phyloP scores from a whole-genome alignment of 1,284 basidiomycete species.

The Melampsora americana region DNA sequence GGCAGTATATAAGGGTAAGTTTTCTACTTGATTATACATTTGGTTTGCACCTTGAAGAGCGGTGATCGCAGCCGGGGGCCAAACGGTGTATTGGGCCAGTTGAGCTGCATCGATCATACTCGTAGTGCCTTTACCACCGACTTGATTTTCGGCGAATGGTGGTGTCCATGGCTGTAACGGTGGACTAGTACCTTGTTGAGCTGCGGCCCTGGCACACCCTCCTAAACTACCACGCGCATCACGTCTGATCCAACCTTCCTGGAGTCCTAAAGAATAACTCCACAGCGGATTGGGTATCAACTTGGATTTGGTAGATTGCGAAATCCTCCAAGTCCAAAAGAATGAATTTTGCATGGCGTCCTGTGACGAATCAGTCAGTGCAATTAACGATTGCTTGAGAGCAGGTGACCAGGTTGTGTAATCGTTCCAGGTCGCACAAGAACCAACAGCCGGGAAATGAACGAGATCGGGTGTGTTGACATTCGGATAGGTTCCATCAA shows the following conservation, averaged over 20 bases:
- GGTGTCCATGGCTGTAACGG: conserved; percentile 24
- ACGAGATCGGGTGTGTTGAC: conserved; percentile 11
- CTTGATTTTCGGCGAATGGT: conserved; percentile 21
- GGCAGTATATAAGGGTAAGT: conserved; percentile 60
- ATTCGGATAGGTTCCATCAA: conserved; percentile 44
- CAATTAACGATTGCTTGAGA: conserved; percentile 46
- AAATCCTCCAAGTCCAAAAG: conserved; percentile 49
- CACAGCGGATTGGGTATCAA: conserved; percentile 47
- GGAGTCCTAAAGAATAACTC: conserved; percentile 46
- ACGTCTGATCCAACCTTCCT: conserved; percentile 47
- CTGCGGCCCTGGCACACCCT: conserved; percentile 10
- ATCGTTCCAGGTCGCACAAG: conserved; percentile 49
- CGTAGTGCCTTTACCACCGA: conserved; percentile 8
- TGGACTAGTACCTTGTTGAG: conserved; percentile 24
- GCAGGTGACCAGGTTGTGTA: conserved; percentile 43
- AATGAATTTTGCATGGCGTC: conserved; percentile 50
- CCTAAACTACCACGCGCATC: conserved; percentile 35
- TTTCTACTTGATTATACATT: conserved; percentile 49
- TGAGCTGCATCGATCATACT: conserved; percentile 24
- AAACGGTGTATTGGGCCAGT: conserved; percentile 17
- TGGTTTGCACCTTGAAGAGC: conserved; percentile 15
- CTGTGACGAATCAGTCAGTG: conserved; percentile 48
- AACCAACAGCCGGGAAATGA: conserved; percentile 37
- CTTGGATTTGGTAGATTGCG: conserved; percentile 46
- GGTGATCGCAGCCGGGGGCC: conserved; percentile 26